Base-by-base conservation (phyloP, 2,329 filamentous ascomycete genomes). In the Aplosporella prunicola region DNA sequence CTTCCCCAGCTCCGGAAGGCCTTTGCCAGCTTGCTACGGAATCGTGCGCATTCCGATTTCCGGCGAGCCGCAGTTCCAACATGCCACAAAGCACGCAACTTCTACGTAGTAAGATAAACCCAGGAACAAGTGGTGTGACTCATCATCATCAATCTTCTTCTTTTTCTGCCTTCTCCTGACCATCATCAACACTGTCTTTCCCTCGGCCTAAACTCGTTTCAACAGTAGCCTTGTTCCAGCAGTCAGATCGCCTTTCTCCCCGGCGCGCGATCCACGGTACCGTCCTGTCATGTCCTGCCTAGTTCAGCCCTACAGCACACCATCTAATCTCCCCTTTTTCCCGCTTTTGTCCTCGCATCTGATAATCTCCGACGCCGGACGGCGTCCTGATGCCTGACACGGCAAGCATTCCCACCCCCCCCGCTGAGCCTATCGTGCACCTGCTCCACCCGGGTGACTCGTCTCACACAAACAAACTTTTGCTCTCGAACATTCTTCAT, bases 351-450 rank as follows among this genome's bases (percentile, higher is more conserved):
- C 5, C 5, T 13, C 20, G 10, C 26, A 36, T 36, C 34, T 36
- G 34, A 36, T 36, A 36, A 36, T 36, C 30, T 36, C 34, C 34
- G 34, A 27, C 27, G n/a, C 30, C 34, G 34, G 34, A n/a, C n/a
- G n/a, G n/a, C n/a, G n/a, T n/a, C n/a, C n/a, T n/a, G n/a, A n/a
- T n/a, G n/a, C n/a, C n/a, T n/a, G n/a, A n/a, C n/a, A n/a, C n/a
- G n/a, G n/a, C n/a, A n/a, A n/a, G n/a, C n/a, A n/a, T n/a, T n/a
- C n/a, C n/a, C n/a, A n/a, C n/a, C n/a, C n/a, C n/a, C n/a, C n/a
- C n/a, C n/a, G n/a, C n/a, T n/a, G n/a, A n/a, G n/a, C n/a, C n/a
- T n/a, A n/a, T n/a, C n/a, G n/a, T n/a, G n/a, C n/a, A n/a, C n/a
- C n/a, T n/a, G n/a, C n/a, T n/a, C n/a, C n/a, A n/a, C n/a, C n/a